Percentiles rank a stretch among this genome's conserved stretches.
Evolutionary conservation across 2,329 filamentous ascomycete species (phyloP).

Genomic region (Cytospora chrysosperma): DNA sequence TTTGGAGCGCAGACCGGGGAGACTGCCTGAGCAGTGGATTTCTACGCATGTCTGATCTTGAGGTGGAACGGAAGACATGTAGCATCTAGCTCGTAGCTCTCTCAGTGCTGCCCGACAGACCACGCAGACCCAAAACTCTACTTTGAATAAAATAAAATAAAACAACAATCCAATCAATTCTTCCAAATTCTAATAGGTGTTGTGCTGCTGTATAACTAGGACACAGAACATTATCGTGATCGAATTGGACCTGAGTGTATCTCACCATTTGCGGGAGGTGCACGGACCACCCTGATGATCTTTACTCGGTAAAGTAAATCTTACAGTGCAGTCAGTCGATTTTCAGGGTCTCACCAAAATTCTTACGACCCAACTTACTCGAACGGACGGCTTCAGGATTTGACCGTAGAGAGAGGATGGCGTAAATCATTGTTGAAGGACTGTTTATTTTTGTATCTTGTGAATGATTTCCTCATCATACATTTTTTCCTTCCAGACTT

Average conservation of each 20-base stretch:
- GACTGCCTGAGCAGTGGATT: neutral
- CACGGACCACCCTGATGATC: neutral
- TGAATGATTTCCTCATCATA: neutral
- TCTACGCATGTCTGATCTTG: neutral
- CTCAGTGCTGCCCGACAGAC: neutral
- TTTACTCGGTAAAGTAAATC: neutral
- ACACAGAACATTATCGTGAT: neutral
- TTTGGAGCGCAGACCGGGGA: neutral
- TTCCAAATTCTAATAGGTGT: neutral
- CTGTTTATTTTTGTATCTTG: neutral
- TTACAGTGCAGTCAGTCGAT: neutral
- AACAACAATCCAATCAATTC: neutral
- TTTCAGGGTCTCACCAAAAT: neutral
- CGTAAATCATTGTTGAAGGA: neutral
- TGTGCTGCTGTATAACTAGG: neutral
- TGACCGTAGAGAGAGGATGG: slow-evolving; percentile 7
- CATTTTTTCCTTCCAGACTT: neutral
- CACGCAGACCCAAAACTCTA: neutral
- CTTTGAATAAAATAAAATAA: neutral
- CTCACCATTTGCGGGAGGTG: neutral
- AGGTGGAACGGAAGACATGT: neutral
- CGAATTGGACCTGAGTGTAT: neutral
- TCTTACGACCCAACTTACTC: neutral
- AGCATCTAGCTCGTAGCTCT: neutral
- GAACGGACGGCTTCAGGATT: neutral